Base-by-base conservation (phyloP, 2,329 filamentous ascomycete species). In the Aspergillus brasiliensis region DNA sequence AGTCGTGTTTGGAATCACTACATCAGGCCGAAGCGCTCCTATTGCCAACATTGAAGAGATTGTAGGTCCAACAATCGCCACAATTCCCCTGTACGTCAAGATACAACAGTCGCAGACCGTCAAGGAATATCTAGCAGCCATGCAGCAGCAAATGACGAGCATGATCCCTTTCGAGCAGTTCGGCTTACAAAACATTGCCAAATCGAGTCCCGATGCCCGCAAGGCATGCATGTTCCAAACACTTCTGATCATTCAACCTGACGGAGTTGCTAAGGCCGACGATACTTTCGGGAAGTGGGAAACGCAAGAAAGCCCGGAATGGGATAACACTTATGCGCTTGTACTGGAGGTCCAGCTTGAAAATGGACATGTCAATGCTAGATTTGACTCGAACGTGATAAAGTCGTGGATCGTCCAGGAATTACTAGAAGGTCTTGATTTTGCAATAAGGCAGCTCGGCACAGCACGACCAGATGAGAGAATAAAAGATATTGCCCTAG, bases 91-190 rank as follows among this genome's bases (percentile, higher is more conserved):
- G 13, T 74, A 75, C 13, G 56, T 76, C 3, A 65, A 65, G 27
- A 55, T 78, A 5, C 60, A 76, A 46, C 57, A 67, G 5, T 17
- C 65, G 55, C 71, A 77, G 49, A 71, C 73, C 19, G 71, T 74
- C 2, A 67, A 71, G 0, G 78, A 84, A 37, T 87, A 81, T 61
- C 73, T 88, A 3, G 77, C 82, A 48, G 70, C 74, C 2, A 78
- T 88, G 3, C 84, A 88, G 40, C 72, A 81, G 19, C 80, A 82
- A 56, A 81, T 80, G 0, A 75, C 84, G 0, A 73, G 77, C 4
- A 80, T 84, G 57, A 86, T 86, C 2, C 81, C 84, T 0, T 82
- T 86, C 65, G 83, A 89, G 73, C 85, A 89, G 68, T 80, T 83
- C 7, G 78, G 78, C 3, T 55, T 81, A 6, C 78, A 79, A 49